Conservation (phyloP, 2,329 filamentous ascomycete species). For the Hypoxylon sp. region DNA sequence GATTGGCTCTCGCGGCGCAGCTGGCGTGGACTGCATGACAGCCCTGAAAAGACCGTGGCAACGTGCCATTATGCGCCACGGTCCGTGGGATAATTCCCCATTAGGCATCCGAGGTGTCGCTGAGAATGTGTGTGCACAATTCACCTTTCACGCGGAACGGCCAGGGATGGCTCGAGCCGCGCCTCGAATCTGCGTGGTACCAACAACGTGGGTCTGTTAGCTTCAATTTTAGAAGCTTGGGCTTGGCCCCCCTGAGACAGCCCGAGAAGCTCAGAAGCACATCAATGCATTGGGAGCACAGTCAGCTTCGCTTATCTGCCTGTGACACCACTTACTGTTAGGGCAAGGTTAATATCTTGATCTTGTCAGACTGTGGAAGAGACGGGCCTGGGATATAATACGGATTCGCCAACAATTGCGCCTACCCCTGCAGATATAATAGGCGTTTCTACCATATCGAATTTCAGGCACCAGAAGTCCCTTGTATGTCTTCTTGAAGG, state of each 20-base stretch:
- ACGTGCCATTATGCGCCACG: not conserved
- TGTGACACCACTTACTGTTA: not conserved
- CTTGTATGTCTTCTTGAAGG: not conserved
- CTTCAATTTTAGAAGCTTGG: not conserved
- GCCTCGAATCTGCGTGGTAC: not conserved
- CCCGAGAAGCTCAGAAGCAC: not conserved
- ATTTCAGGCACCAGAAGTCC: not conserved
- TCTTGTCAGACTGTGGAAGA: not conserved
- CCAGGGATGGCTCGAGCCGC: conserved; percentile 7
- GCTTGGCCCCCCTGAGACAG: not conserved
- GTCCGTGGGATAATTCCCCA: not conserved
- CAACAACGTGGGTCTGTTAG: not conserved
- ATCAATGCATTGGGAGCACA: not conserved
- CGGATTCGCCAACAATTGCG: not conserved
- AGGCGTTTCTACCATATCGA: not conserved
- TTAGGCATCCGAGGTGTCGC: not conserved
- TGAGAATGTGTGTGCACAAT: not conserved
- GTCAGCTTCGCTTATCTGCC: not conserved
- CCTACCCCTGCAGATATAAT: not conserved
- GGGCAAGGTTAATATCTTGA: not conserved
- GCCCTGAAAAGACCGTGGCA: conserved; percentile 9
- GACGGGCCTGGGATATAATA: not conserved
- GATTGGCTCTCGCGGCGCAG: conserved; percentile 18
- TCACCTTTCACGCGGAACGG: not conserved
- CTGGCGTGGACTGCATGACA: conserved; percentile 15